Evolutionary conservation across 495 filamentous ascomycete species (phyloP), one percentile per base, ranked within the genome.

Genomic region (Tuber microsphaerosporum): DNA sequence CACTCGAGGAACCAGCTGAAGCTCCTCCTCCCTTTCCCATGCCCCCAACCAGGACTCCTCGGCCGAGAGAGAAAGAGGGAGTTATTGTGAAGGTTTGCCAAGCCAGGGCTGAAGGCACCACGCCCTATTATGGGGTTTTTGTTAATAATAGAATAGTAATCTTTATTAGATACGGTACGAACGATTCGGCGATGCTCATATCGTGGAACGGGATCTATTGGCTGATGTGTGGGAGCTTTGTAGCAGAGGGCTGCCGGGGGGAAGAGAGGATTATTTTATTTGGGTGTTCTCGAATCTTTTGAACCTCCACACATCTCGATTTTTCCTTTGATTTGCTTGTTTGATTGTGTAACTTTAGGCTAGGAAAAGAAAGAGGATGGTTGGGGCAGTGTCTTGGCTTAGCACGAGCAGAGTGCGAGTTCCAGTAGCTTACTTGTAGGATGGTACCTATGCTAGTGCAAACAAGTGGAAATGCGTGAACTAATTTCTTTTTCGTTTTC

Each of bases 71-170:
- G 5, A 19, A 19, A 34, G 6, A 17, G 26, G 56, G 56, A 17
- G 56, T 34, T 19, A 65, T 31, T 31, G 12, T n/a, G 26, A 65
- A 65, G 19, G 14, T 6, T 65, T 65, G 26, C 56, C 56, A 65
- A 34, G 56, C 56, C 26, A 65, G 26, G 56, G 56, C 56, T 65
- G 56, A 65, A 65, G 31, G 5, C 3, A 26, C 56, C 17, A 17
- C 56, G 14, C 12, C 12, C 26, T 31, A 65, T 5, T n/a, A 31
- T 65, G n/a, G 56, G 3, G 56, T 65, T 31, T 65, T 31, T 17
- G n/a, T 65, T 65, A 65, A 65, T 65, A 65, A 65, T 65, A 65
- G 56, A 65, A 65, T 65, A 65, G 56, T 65, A 65, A 65, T 65
- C 56, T 65, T 31, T 65, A 31, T 65, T 31, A 31, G 12, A 31